Conservation (phyloP, 2,329 filamentous ascomycete genomes). For the Diaporthe destruens region DNA sequence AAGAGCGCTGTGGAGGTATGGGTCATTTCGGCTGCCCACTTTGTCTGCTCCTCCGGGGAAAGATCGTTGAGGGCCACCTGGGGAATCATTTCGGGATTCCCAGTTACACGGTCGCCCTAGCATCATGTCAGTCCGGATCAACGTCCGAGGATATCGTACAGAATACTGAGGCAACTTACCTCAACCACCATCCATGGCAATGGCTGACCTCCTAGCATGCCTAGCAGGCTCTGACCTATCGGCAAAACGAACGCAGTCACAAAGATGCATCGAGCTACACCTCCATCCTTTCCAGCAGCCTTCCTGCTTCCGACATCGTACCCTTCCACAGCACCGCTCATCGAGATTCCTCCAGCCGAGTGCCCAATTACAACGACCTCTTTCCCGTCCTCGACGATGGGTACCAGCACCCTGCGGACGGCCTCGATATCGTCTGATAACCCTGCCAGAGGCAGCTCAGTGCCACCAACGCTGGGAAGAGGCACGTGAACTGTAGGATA, state of each 20-base stretch:
- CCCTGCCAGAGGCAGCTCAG: conserved; percentile 21
- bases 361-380: conserved; percentile 58
- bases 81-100: conserved; percentile 35
- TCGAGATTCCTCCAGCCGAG: conserved; percentile 58
- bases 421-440: conserved; percentile 33
- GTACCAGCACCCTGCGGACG: conserved; percentile 21
- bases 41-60: conserved; percentile 27
- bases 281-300: conserved; percentile 51
- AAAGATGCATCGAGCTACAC: conserved; percentile 55
- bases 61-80: conserved; percentile 41
- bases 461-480: conserved; percentile 23
- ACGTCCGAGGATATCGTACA: not conserved
- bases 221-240: conserved; percentile 39
- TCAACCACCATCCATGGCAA: conserved; percentile 42
- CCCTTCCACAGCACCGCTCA: conserved; percentile 53
- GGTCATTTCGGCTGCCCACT: conserved; percentile 39
- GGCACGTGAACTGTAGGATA: conserved; percentile 3
- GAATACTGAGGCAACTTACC: not conserved
- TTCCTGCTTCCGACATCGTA: conserved; percentile 51
- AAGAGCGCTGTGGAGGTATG: conserved; percentile 41
- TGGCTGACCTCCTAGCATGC: conserved; percentile 39
- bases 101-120: conserved; percentile 41
- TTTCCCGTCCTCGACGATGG: conserved; percentile 52
- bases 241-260: conserved; percentile 51
- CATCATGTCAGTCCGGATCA: not conserved